Base-by-base conservation (phyloP, 768 basidiomycete genomes). In the Lentinus tigrinus region DNA sequence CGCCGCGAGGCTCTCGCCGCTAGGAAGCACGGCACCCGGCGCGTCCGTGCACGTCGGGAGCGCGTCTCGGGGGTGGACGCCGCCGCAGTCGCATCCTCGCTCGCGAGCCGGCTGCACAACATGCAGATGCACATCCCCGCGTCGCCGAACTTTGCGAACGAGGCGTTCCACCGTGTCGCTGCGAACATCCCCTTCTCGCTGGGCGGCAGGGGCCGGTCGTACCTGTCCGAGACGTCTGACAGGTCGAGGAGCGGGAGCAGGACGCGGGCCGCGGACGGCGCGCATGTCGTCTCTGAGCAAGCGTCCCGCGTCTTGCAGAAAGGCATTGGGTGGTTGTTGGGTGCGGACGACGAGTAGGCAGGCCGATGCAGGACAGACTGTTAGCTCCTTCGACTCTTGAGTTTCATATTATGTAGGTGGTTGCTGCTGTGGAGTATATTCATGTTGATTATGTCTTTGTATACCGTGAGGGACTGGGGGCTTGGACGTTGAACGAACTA, bases 291-390 rank as follows among this genome's bases (percentile, higher is more conserved):
- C 40, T 84, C 87, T 19, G 71, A 81, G n/a, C 86, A 88, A 65
- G 93, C 93, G 2, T 84, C 85, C 48, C 81, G 87, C 31, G 92
- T 85, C 3, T 72, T 98, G 40, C 90, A 92, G 37, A 88, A 89
- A 67, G 96, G 96, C 8, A 92, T 98, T 52, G 95, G 95, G 27
- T 98, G 96, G 96, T 78, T 98, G 27, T 86, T 98, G 56, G 96
- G 96, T 40, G 90, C 86, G 13, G 94, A 95, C 59, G 88, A 85
- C 21, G 69, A 69, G 52, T 59, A 56, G 49, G 19, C 42, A 28
- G 46, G 26, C 4, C 38, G 28, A 43, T 24, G 23, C 14, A 8
- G 6, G n/a, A 23, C 55, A 39, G 27, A 24, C 51, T 56, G 43
- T 51, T 17, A n/a, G 24, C 28, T 36, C 36, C 24, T 54, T 39